A percentile compares a stretch with the other conserved stretches of the same genome.
phyloP scores from a whole-genome alignment of 164 flowering plant genomes.

The Tetrastigma voinierianum region DNA sequence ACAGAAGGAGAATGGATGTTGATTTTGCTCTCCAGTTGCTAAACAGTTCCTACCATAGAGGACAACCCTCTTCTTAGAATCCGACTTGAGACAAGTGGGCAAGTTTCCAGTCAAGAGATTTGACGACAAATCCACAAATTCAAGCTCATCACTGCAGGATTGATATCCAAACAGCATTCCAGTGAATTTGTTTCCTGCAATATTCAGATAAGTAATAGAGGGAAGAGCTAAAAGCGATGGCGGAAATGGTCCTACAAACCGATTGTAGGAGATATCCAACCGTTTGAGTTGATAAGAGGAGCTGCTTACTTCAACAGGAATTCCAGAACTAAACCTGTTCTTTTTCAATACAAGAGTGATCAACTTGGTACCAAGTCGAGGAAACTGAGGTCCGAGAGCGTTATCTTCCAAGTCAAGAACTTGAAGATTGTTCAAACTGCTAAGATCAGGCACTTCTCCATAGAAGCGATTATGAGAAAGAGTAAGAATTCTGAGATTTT shows the following conservation, averaged over 20 bases:
- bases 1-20: slow-evolving; percentile 67
- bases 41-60: slow-evolving; percentile 69
- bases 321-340: slow-evolving; percentile 70
- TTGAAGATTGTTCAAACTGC: slow-evolving; percentile 80
- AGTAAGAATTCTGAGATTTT: slow-evolving; percentile 63
- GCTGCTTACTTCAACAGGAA: slow-evolving; percentile 56
- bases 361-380: slow-evolving; percentile 57
- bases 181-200: slow-evolving; percentile 70
- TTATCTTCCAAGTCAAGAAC: slow-evolving; percentile 79
- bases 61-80: slow-evolving; percentile 39
- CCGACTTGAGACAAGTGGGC: slow-evolving; percentile 57
- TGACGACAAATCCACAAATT: slow-evolving; percentile 67
- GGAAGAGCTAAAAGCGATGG: slow-evolving; percentile 63
- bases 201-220: slow-evolving; percentile 58
- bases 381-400: slow-evolving; percentile 72
- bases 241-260: slow-evolving; percentile 80
- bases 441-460: slow-evolving; percentile 83
- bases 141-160: slow-evolving; percentile 62
- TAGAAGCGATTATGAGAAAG: slow-evolving; percentile 66
- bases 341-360: slow-evolving; percentile 58
- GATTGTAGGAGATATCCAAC: slow-evolving; percentile 76
- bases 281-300: slow-evolving; percentile 65
- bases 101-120: slow-evolving; percentile 82
- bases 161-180: slow-evolving; percentile 66
- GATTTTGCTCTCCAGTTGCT: slow-evolving; percentile 37